Base-by-base conservation (phyloP, 139 green algal species). In the Chlorella sp. region DNA sequence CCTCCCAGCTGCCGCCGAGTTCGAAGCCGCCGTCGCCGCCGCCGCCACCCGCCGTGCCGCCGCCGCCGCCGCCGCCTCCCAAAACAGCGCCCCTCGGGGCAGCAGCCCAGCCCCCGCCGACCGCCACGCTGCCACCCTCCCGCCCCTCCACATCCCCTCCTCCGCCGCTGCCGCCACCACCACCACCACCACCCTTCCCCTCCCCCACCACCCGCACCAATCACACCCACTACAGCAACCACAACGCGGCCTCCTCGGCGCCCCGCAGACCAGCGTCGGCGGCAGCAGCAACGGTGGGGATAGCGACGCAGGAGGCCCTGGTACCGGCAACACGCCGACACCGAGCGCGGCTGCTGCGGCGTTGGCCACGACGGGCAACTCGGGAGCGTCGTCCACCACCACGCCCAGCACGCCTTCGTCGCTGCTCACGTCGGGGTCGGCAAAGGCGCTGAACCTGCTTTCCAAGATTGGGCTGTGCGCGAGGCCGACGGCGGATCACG, bases 401-500 rank as follows among this genome's bases (percentile, higher is more conserved):
- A n/a, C n/a, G n/a, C n/a, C n/a, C n/a, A n/a, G n/a, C n/a, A n/a
- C n/a, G n/a, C 42, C 42, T 55, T 10, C 42, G 10, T 26, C 10
- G 10, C 55, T 64, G 20, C 31, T 42, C 62, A 42, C 31, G 36
- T 23, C 29, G 35, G 62, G 62, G 4, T 68, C 62, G 5, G 62
- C 31, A 49, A 76, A 76, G 30, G 64, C 75, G 14, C 20, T 73
- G 23, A 34, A 35, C 27, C 30, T 84, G 67, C 62, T 83, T 0
- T 90, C 83, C 62, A 78, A 76, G 31, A 64, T 87, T 10, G 79
- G 83, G 6, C 72, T 88, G 6, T 86, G 80, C 69, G 77, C 71
- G 4, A 67, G 69, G 6, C 72, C 77, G 5, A 22, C 68, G 5
- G 67, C 70, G 32, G 71, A 72, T 55, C 42, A 55, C 10, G 42